phyloP scores from a whole-genome alignment of 2,329 filamentous ascomycete genomes.

The Sarocladium oryzae region DNA sequence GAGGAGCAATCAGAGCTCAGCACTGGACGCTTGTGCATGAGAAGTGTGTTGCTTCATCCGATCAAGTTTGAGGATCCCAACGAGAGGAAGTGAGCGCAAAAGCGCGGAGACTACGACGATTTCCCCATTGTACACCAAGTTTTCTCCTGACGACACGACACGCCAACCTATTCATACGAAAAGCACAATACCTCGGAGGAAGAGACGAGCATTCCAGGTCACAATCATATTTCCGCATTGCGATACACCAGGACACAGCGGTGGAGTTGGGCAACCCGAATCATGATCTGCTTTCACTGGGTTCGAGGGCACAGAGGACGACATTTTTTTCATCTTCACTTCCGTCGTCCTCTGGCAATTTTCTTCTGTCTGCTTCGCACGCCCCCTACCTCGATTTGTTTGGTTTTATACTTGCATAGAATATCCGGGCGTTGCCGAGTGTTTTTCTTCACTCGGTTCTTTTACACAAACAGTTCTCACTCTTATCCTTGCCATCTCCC shows the following conservation, averaged over 20 bases:
- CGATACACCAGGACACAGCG: conserved; percentile 8
- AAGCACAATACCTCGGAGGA: not conserved
- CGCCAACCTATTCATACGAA: not conserved
- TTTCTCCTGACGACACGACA: conserved; percentile 5
- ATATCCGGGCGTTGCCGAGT: conserved; percentile 8
- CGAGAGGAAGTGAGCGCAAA: conserved; percentile 26
- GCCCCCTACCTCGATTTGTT: conserved; percentile 1
- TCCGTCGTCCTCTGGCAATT: conserved; percentile 5
- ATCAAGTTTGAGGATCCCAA: conserved; percentile 60
- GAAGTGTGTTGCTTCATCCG: conserved; percentile 75
- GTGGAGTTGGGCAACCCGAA: conserved; percentile 8
- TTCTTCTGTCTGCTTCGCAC: conserved; percentile 1
- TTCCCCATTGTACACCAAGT: not conserved
- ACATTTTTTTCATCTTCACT: conserved; percentile 1
- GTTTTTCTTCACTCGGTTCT: not conserved
- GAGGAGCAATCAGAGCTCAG: conserved; percentile 38
- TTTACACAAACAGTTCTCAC: conserved; percentile 1
- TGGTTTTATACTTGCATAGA: conserved; percentile 9
- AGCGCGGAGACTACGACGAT: not conserved
- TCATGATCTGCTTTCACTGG: conserved; percentile 9
- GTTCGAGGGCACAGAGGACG: conserved; percentile 4
- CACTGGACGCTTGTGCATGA: conserved; percentile 67
- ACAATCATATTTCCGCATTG: conserved; percentile 9
- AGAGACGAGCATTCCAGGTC: conserved; percentile 1
- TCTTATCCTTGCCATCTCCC: not conserved